These are phyloP conservation scores for Alternaria triticimaculans DNA, from an alignment of 2,329 filamentous ascomycete species.

Conservation along the genomic window DNA sequence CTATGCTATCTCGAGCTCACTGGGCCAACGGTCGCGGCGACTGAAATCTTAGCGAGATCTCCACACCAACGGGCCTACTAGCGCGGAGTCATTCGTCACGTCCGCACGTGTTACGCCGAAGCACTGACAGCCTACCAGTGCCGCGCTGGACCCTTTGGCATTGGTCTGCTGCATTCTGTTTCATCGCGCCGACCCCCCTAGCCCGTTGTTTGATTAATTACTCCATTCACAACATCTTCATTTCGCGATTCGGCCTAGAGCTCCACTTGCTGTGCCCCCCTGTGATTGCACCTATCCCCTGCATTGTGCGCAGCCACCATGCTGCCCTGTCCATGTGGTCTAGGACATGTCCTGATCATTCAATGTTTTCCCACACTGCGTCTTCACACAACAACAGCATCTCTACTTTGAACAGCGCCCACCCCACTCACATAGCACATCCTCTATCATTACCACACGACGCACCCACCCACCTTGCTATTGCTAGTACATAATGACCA, in stretches of 20 bases:
- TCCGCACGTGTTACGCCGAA: constrained; percentile 13
- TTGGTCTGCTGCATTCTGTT: constrained; percentile 13
- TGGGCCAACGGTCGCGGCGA: constrained; percentile 14
- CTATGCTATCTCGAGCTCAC: neutral
- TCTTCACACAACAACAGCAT: constrained; percentile 15
- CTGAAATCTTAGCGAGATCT: constrained; percentile 11
- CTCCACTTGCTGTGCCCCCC: constrained; percentile 20
- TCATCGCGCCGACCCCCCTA: constrained; percentile 12
- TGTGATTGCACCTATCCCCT: constrained; percentile 30
- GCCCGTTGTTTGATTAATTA: constrained; percentile 11
- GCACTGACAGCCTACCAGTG: constrained; percentile 4
- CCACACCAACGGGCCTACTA: constrained; percentile 10
- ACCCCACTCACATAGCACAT: constrained; percentile 2
- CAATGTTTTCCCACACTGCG: constrained; percentile 17
- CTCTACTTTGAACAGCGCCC: constrained; percentile 3
- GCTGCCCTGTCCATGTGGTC: constrained; percentile 18
- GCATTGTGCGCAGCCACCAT: constrained; percentile 14
- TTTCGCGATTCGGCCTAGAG: constrained; percentile 16
- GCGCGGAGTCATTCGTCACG: constrained; percentile 15
- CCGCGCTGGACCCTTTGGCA: constrained; percentile 2
- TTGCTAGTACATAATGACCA: constrained; percentile 18
- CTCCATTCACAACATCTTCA: constrained; percentile 19
- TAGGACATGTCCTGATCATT: constrained; percentile 19
- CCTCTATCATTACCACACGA: neutral
- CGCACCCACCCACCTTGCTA: neutral